Evolutionary conservation across 768 basidiomycete species (phyloP).

Genomic region (Chalciporus pseudorubinellus): DNA sequence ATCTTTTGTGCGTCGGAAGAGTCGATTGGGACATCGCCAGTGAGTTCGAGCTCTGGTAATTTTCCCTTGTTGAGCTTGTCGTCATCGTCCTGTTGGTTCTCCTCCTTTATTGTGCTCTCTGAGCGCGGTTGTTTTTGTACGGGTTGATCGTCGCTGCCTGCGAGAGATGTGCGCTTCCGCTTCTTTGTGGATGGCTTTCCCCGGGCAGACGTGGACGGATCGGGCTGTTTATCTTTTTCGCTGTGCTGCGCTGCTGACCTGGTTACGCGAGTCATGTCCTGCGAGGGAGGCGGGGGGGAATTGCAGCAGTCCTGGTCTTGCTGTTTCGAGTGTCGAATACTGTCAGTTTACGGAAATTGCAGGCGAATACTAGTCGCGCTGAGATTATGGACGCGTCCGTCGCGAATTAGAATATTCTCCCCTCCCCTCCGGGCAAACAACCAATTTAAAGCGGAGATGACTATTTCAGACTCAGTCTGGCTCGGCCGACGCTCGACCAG

Average conservation of each 20-base stretch:
- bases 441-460: conserved; percentile 12
- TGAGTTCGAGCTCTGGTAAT: conserved; percentile 32
- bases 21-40: conserved; percentile 49
- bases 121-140: conserved; percentile 49
- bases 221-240: conserved; percentile 35
- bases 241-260: conserved; percentile 51
- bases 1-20: conserved; percentile 48
- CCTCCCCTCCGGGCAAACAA: not conserved
- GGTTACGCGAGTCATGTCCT: conserved; percentile 72
- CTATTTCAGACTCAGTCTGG: conserved; percentile 29
- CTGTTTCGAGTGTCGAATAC: conserved; percentile 6
- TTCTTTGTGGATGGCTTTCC: conserved; percentile 49
- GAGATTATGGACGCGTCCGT: conserved; percentile 19
- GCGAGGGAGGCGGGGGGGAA: conserved; percentile 10
- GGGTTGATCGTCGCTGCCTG: conserved; percentile 47
- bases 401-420: conserved; percentile 15
- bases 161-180: conserved; percentile 58
- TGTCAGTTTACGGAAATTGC: conserved; percentile 28
- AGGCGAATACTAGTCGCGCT: conserved; percentile 22
- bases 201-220: conserved; percentile 22
- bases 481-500: conserved; percentile 3
- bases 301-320: conserved; percentile 1
- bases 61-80: conserved; percentile 17
- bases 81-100: conserved; percentile 25
- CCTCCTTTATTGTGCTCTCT: conserved; percentile 35